These are phyloP conservation scores for Erysimum cheiri DNA, from an alignment of 441 rosid species.

Conservation along the genomic window DNA sequence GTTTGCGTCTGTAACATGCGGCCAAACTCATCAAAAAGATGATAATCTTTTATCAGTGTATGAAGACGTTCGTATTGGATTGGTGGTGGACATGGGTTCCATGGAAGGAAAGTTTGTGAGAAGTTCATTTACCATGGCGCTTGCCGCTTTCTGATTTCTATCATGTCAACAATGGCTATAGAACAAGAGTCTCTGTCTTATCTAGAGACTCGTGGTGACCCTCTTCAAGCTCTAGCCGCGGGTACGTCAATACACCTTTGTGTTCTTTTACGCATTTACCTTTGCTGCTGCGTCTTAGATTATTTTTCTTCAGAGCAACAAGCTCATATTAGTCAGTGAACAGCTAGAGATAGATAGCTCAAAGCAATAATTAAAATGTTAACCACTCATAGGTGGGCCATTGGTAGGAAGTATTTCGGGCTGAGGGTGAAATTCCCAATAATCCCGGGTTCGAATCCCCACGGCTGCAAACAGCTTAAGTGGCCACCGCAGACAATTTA, in stretches of 20 bases:
- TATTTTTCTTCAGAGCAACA: background rate
- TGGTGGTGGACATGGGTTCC: background rate
- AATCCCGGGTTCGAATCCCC: too few species aligned
- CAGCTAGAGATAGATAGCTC: background rate
- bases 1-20: background rate
- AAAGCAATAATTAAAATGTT: background rate
- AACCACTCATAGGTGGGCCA: too few species aligned
- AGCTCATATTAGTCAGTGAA: background rate
- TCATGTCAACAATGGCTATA: background rate
- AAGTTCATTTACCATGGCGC: background rate
- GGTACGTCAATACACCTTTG: background rate
- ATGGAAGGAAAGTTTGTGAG: conserved; percentile 1
- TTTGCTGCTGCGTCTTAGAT: background rate
- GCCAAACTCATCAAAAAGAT: background rate
- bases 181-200: background rate
- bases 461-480: too few species aligned
- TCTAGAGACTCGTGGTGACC: background rate
- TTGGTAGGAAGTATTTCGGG: too few species aligned
- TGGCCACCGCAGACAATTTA: too few species aligned
- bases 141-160: conserved; percentile 2
- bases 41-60: background rate
- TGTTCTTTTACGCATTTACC: background rate
- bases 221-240: background rate
- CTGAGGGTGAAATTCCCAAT: too few species aligned
- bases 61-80: background rate